Evolutionary conservation across 2,329 filamentous ascomycete species (phyloP).

Genomic region (Colletotrichum destructivum): DNA sequence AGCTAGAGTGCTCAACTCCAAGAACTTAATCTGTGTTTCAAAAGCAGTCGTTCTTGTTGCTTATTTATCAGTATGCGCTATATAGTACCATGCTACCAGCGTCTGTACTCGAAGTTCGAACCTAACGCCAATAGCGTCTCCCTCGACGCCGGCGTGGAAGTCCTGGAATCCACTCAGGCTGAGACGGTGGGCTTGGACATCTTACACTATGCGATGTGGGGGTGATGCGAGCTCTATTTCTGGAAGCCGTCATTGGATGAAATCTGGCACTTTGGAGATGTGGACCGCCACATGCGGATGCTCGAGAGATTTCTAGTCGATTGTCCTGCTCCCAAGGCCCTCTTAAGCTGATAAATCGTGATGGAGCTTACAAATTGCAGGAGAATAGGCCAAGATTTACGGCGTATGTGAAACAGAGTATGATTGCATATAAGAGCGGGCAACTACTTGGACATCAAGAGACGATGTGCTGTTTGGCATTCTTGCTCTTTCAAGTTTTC

Average conservation of each 20-base stretch:
- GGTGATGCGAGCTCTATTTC: slow-evolving; percentile 11
- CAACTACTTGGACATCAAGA: slow-evolving; percentile 43
- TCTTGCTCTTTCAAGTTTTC: no score
- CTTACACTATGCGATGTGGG: slow-evolving; percentile 1
- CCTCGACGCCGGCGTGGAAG: no score
- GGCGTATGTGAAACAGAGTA: neutral
- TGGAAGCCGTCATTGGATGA: slow-evolving; percentile 8
- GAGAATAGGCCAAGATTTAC: neutral
- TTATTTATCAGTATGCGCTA: no score
- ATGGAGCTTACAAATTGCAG: slow-evolving; percentile 7
- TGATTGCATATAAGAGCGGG: neutral
- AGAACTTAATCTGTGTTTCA: no score
- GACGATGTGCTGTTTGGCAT: no score
- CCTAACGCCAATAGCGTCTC: neutral
- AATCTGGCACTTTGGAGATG: neutral
- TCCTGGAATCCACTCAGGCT: slow-evolving; percentile 15
- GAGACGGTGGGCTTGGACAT: slow-evolving; percentile 49
- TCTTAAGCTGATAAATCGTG: slow-evolving; percentile 18
- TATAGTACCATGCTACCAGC: no score
- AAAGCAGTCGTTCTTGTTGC: no score
- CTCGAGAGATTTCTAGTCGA: neutral
- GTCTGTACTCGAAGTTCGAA: neutral
- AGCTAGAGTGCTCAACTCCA: no score
- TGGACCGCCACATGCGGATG: slow-evolving; percentile 5
- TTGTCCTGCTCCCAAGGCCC: neutral